Percentiles rank a stretch among this genome's conserved stretches.
These are phyloP conservation scores for Wickerhamomyces chambardii DNA, from an alignment of 805 yeast species.

Conservation along the genomic window DNA sequence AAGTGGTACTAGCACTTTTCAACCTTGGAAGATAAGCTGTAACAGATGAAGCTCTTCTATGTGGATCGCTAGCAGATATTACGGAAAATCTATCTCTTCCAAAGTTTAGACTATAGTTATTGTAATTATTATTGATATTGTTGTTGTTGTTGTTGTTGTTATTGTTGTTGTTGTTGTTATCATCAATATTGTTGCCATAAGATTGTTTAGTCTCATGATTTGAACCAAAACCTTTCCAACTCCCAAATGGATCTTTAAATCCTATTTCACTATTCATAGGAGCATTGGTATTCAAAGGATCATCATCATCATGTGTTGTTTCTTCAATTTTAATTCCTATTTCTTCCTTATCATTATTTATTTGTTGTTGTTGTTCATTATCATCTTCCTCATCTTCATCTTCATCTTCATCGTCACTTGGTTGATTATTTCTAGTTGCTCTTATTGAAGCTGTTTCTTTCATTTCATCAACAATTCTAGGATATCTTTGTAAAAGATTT, in stretches of 20 bases:
- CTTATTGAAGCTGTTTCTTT: constrained; percentile 50
- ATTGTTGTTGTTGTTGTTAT: no score
- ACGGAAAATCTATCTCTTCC: background rate
- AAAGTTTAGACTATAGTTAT: no score
- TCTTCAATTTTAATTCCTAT: no score
- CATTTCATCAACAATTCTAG: constrained; percentile 51
- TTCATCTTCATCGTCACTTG: constrained; percentile 3
- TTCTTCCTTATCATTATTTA: no score
- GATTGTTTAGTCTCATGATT: background rate
- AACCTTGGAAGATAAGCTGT: background rate
- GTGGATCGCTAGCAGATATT: background rate
- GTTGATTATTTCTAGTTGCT: constrained; percentile 18
- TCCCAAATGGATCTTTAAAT: constrained; percentile 5
- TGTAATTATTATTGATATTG: no score
- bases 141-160: background rate
- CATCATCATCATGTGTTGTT: no score
- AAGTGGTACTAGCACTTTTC: background rate
- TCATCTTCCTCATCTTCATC: no score
- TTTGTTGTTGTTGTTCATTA: no score
- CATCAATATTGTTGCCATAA: background rate
- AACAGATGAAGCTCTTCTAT: background rate
- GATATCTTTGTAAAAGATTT: constrained; percentile 47
- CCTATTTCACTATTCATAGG: background rate
- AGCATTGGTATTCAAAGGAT: background rate
- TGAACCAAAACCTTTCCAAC: constrained; percentile 13